These are phyloP conservation scores for Microbotryum saponariae DNA, from an alignment of 1,284 basidiomycete genomes.

Conservation along the genomic window DNA sequence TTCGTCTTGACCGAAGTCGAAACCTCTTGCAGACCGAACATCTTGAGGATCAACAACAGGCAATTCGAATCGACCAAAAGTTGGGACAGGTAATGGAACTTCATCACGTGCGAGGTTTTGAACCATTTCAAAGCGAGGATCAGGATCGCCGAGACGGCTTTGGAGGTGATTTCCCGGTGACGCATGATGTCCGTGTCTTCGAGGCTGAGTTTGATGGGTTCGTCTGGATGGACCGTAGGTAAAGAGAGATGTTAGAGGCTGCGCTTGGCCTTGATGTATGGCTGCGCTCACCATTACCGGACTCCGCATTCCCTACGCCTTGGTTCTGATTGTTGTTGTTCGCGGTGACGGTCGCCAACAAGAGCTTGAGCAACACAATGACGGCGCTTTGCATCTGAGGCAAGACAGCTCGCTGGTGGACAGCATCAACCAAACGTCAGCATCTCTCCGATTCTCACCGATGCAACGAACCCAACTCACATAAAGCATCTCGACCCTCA, in stretches of 20 bases:
- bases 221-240: constrained; percentile 38
- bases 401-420: constrained; percentile 54
- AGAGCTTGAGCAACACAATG: constrained; percentile 76
- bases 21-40: constrained; percentile 94
- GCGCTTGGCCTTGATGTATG: too few relatives aligned
- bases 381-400: constrained; percentile 79
- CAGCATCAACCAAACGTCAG: background rate
- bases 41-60: constrained; percentile 86
- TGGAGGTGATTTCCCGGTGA: constrained; percentile 95
- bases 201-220: constrained; percentile 55
- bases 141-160: constrained; percentile 91
- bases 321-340: constrained; percentile 29
- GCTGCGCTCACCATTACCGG: constrained; percentile 8
- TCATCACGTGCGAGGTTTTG: constrained; percentile 96
- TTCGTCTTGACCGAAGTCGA: constrained; percentile 71
- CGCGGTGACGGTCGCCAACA: constrained; percentile 80
- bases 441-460: background rate
- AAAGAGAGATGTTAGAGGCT: too few relatives aligned
- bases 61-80: constrained; percentile 93
- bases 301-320: constrained; percentile 2
- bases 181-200: constrained; percentile 92
- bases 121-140: constrained; percentile 93
- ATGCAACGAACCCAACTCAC: constrained; percentile 48
- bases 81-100: constrained; percentile 94
- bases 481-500: constrained; percentile 82